phyloP scores from a whole-genome alignment of 257 asterid genomes.

The Pogostemon cablin region DNA sequence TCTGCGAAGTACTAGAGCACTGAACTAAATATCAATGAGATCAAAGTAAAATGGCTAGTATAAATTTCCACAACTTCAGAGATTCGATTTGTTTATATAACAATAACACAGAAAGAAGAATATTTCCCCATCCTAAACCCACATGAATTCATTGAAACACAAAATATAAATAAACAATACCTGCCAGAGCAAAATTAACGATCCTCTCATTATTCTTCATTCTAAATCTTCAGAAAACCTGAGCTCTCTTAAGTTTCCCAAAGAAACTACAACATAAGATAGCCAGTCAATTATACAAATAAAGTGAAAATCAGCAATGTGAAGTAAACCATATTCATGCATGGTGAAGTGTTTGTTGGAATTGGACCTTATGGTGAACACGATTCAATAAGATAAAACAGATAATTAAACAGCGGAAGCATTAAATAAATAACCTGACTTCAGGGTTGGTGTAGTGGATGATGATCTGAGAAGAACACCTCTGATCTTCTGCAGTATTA shows the following conservation, averaged over 20 bases:
- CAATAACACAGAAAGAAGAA: not conserved
- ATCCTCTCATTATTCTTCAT: constrained; percentile 62
- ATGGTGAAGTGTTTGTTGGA: too few relatives aligned
- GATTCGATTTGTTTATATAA: not conserved
- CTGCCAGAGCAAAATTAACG: constrained; percentile 66
- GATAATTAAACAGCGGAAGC: too few relatives aligned
- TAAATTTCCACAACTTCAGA: constrained; percentile 4
- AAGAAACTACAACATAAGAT: constrained; percentile 29
- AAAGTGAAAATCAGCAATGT: constrained; percentile 11
- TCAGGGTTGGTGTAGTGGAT: too few relatives aligned
- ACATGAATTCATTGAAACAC: constrained; percentile 16
- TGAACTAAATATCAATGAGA: not conserved
- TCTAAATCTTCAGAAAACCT: constrained; percentile 29
- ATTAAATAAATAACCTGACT: too few relatives aligned
- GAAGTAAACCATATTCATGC: too few relatives aligned
- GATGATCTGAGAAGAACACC: too few relatives aligned
- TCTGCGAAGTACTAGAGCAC: not conserved
- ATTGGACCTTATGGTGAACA: too few relatives aligned
- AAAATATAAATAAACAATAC: constrained; percentile 30
- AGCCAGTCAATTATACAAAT: constrained; percentile 17
- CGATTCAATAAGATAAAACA: too few relatives aligned
- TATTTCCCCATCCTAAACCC: constrained; percentile 7
- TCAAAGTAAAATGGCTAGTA: not conserved
- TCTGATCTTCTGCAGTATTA: too few relatives aligned
- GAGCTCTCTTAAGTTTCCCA: constrained; percentile 30